These are phyloP conservation scores for Phytopythium kandeliae DNA, from an alignment of 352 stramenopile genomes.

Conservation along the genomic window DNA sequence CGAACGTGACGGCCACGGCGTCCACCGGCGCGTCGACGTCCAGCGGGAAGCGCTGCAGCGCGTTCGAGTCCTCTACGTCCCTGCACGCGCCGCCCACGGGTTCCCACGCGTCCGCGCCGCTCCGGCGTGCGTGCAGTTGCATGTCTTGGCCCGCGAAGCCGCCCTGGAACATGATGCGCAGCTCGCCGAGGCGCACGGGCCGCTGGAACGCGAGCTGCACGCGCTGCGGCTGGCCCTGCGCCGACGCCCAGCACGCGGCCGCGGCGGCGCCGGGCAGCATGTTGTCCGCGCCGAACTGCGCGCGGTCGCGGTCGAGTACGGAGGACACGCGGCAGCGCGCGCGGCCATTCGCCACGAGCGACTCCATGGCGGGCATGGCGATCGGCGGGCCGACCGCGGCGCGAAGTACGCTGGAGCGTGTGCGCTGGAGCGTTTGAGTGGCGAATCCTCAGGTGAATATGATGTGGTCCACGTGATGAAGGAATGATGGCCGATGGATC, in stretches of 20 bases:
- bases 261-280: constrained; percentile 34
- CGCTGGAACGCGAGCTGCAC: constrained; percentile 61
- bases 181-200: constrained; percentile 21
- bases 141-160: constrained; percentile 68
- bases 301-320: constrained; percentile 60
- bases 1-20: constrained; percentile 43
- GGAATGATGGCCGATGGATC: no score
- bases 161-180: constrained; percentile 73
- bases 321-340: constrained; percentile 63
- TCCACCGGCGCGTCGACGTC: constrained; percentile 15
- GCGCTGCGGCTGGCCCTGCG: constrained; percentile 57
- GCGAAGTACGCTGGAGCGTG: no score
- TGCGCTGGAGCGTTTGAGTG: no score
- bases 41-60: constrained; percentile 40
- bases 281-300: constrained; percentile 49
- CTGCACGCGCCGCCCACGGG: constrained; percentile 14
- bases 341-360: constrained; percentile 27
- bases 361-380: constrained; percentile 1
- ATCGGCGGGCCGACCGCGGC: no score
- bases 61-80: constrained; percentile 47
- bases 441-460: no score
- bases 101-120: constrained; percentile 25
- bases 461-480: no score
- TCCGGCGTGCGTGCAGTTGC: constrained; percentile 23
- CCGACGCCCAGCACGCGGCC: constrained; percentile 68